phyloP scores from a whole-genome alignment of 139 green algal species.

The Marvania coccoides region DNA sequence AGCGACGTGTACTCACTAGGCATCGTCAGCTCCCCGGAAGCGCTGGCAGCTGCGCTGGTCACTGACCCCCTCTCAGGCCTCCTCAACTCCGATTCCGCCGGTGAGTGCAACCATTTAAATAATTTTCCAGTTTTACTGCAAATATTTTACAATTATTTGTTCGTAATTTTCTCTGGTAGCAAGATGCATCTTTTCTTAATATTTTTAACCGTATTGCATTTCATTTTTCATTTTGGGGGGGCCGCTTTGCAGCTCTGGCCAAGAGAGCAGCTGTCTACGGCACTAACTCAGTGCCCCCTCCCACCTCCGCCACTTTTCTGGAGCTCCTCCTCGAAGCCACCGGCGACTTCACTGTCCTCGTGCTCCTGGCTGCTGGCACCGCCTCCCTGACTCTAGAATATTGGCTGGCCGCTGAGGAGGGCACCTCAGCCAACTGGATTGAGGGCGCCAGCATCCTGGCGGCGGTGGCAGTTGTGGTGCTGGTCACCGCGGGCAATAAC shows the following conservation, averaged over 20 bases:
- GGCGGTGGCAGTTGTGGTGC: conserved; percentile 61
- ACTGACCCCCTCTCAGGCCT: not conserved
- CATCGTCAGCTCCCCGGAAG: not conserved
- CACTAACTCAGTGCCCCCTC: not conserved
- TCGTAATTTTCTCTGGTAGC: too few relatives aligned
- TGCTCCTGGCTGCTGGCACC: conserved; percentile 48
- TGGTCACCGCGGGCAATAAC: conserved; percentile 70
- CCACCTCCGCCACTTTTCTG: not conserved
- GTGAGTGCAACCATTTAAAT: not conserved
- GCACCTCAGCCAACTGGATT: conserved; percentile 36
- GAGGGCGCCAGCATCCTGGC: conserved; percentile 70
- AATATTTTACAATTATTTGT: too few relatives aligned
- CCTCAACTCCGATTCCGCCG: not conserved
- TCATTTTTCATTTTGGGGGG: too few relatives aligned
- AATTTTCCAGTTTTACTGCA: too few relatives aligned
- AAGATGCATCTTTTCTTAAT: too few relatives aligned
- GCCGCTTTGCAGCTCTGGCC: not conserved
- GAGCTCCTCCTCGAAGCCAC: conserved; percentile 3
- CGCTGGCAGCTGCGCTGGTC: not conserved
- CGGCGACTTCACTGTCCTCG: conserved; percentile 50
- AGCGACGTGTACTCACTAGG: not conserved
- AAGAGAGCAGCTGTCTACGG: not conserved
- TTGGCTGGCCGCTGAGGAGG: conserved; percentile 1
- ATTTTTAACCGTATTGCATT: too few relatives aligned
- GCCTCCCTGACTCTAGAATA: conserved; percentile 43